phyloP scores from a whole-genome alignment of 164 flowering plant species.

The Aristolochia fimbriata region DNA sequence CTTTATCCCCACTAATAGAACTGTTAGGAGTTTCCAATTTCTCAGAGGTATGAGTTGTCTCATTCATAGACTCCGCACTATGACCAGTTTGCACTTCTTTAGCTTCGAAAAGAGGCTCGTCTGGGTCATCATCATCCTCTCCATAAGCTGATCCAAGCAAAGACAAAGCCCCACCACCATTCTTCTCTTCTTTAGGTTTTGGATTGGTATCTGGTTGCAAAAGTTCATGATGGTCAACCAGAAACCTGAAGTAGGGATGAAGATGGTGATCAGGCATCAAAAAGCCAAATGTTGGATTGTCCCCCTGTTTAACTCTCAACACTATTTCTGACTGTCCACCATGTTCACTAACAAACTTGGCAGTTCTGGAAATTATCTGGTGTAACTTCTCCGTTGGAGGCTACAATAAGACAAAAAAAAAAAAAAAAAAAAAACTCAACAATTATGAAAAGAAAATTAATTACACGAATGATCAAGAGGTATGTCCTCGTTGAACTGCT shows the following conservation, averaged over 20 bases:
- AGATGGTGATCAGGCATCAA: constrained; percentile 88
- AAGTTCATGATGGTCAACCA: constrained; percentile 72
- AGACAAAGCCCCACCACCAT: constrained; percentile 57
- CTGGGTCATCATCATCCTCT: constrained; percentile 68
- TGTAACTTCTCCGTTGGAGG: constrained; percentile 92
- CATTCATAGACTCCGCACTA: constrained; percentile 11
- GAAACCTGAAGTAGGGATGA: constrained; percentile 84
- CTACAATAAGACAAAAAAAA: constrained; percentile 30
- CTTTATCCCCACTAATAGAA: constrained; percentile 19
- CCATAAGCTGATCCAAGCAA: constrained; percentile 87
- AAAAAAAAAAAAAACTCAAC: not conserved
- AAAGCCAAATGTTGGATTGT: constrained; percentile 96
- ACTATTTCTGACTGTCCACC: constrained; percentile 96
- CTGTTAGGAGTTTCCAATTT: constrained; percentile 9
- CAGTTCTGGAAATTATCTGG: constrained; percentile 94
- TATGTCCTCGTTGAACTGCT: not conserved
- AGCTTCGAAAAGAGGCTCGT: constrained; percentile 19
- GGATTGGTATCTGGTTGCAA: constrained; percentile 24
- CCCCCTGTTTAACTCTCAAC: constrained; percentile 91
- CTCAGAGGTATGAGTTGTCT: constrained; percentile 14
- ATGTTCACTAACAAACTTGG: constrained; percentile 71
- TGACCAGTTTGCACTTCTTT: constrained; percentile 14
- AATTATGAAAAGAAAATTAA: not conserved
- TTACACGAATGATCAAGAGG: not conserved
- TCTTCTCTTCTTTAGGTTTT: constrained; percentile 30